phyloP scores from a whole-genome alignment of 2,329 filamentous ascomycete genomes.

The Colletotrichum liaoningense region DNA sequence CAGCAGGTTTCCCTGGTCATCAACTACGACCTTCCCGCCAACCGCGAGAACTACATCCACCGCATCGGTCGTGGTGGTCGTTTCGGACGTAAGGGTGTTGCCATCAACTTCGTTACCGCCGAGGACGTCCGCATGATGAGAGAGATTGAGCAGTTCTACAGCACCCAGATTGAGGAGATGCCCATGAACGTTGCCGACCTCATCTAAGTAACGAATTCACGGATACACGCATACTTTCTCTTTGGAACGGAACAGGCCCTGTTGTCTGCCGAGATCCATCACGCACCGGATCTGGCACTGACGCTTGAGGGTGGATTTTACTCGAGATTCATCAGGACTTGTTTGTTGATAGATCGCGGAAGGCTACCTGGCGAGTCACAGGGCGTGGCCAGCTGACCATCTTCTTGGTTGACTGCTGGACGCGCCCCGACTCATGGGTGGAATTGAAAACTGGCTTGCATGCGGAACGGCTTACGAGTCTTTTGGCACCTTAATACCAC shows the following conservation, averaged over 20 bases:
- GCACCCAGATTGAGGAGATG: slow-evolving; percentile 99
- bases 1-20: slow-evolving; percentile 99
- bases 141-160: slow-evolving; percentile 99
- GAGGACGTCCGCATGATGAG: slow-evolving; percentile 99
- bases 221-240: slow-evolving; percentile 31
- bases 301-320: slow-evolving; percentile 27
- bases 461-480: slow-evolving; percentile 37
- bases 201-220: slow-evolving; percentile 63
- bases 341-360: slow-evolving; percentile 39
- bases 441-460: slow-evolving; percentile 39
- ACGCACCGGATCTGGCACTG: slow-evolving; percentile 36
- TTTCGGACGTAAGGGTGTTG: slow-evolving; percentile 99
- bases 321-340: slow-evolving; percentile 36
- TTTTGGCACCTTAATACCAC: slow-evolving; percentile 38
- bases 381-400: slow-evolving; percentile 32
- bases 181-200: slow-evolving; percentile 91
- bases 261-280: slow-evolving; percentile 28
- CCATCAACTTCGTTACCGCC: slow-evolving; percentile 99
- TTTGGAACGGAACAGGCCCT: slow-evolving; percentile 33
- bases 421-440: slow-evolving; percentile 36
- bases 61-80: slow-evolving; percentile 99
- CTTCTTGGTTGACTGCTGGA: slow-evolving; percentile 20
- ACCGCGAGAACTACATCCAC: slow-evolving; percentile 99
- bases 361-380: slow-evolving; percentile 36
- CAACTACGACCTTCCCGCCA: slow-evolving; percentile 99